These are phyloP conservation scores for Mycena vitilis DNA, from an alignment of 768 basidiomycete genomes.

Conservation along the genomic window DNA sequence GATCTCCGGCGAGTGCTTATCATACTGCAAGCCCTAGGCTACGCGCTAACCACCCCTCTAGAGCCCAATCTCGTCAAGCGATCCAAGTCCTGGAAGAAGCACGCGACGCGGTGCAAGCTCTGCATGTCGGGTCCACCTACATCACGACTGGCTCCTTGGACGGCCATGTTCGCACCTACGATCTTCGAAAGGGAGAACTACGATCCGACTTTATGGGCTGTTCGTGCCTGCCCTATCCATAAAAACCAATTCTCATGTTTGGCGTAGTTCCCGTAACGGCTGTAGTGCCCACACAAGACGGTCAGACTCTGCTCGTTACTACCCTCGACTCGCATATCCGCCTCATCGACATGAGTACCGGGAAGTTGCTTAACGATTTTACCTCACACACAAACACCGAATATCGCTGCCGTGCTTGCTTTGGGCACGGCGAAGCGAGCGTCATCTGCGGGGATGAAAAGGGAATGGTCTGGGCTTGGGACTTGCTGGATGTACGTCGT, in stretches of 20 bases:
- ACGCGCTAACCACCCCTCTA: slow-evolving; percentile 39
- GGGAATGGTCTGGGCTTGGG: slow-evolving; percentile 93
- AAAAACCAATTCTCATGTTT: slow-evolving; percentile 19
- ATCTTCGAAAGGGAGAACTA: slow-evolving; percentile 92
- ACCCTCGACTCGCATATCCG: slow-evolving; percentile 88
- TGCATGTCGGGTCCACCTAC: slow-evolving; percentile 73
- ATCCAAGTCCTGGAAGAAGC: slow-evolving; percentile 94
- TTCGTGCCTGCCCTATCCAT: slow-evolving; percentile 53
- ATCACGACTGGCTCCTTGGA: slow-evolving; percentile 91
- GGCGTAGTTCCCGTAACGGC: slow-evolving; percentile 86
- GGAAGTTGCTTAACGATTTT: slow-evolving; percentile 89
- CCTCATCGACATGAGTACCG: slow-evolving; percentile 85
- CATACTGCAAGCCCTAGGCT: neutral
- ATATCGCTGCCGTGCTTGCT: slow-evolving; percentile 85
- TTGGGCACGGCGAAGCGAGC: slow-evolving; percentile 84
- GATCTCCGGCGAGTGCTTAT: slow-evolving; percentile 75
- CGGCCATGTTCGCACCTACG: slow-evolving; percentile 92
- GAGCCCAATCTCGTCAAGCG: slow-evolving; percentile 81
- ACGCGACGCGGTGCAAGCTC: slow-evolving; percentile 84
- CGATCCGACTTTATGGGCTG: slow-evolving; percentile 91
- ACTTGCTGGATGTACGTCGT: slow-evolving; percentile 81
- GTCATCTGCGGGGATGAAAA: slow-evolving; percentile 93
- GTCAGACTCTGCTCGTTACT: slow-evolving; percentile 82
- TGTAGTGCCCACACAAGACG: slow-evolving; percentile 82
- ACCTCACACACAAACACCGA: slow-evolving; percentile 77